Conservation (phyloP, 257 asterid species). For the Solanum ossicruentum region DNA sequence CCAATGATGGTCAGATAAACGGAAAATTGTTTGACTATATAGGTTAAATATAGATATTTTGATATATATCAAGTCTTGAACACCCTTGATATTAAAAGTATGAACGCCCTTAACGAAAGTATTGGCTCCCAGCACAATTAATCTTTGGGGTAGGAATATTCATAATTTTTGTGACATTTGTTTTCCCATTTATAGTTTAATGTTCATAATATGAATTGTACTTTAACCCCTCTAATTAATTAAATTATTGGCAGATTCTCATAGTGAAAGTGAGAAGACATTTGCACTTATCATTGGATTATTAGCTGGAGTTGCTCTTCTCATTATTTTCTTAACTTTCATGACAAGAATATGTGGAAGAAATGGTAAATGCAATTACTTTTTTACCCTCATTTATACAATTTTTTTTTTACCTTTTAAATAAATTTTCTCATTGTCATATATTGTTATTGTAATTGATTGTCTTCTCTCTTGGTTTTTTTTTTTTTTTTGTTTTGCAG, state of each 20-base stretch:
- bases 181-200: background rate
- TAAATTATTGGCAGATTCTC: constrained; percentile 22
- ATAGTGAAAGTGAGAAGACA: constrained; percentile 69
- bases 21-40: too few species aligned
- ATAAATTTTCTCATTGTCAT: too few species aligned
- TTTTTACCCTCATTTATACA: background rate
- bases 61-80: too few species aligned
- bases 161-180: background rate
- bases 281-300: constrained; percentile 77
- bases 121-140: background rate
- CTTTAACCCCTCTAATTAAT: background rate
- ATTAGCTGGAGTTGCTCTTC: constrained; percentile 66
- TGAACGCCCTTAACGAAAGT: rapidly evolving
- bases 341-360: constrained; percentile 43
- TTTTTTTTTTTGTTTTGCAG: constrained; percentile 25
- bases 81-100: too few species aligned
- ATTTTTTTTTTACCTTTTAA: background rate
- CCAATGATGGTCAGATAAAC: too few species aligned
- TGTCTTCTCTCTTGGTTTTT: background rate
- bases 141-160: background rate
- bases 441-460: background rate
- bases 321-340: constrained; percentile 74
- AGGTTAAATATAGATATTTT: too few species aligned
- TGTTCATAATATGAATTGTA: background rate
- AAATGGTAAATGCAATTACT: constrained; percentile 23